Evolutionary conservation across 2,329 filamentous ascomycete genomes (phyloP), one percentile per base, ranked within the genome.

Genomic region (Apiospora koreana): DNA sequence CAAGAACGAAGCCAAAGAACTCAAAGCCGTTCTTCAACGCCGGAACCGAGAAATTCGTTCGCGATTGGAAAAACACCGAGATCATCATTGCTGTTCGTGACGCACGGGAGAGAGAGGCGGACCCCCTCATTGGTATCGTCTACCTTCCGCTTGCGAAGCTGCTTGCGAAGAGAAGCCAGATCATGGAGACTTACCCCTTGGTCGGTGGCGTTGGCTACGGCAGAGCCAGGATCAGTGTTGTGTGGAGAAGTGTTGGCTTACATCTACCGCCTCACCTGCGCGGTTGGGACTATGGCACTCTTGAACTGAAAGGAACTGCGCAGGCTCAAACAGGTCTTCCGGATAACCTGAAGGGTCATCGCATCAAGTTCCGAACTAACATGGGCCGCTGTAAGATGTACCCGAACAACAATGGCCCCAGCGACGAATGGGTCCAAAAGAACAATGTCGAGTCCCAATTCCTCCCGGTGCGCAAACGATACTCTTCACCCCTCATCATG

Each of bases 1-100:
- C 92, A 1, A 84, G 92, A 21, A 93, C 92, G 0, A 94, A 94
- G 80, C 92, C 92, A 0, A 93, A 93, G 81, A 94, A 93, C 72
- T 86, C 89, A 0, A 93, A 93, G 75, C 92, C 92, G 0, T 94
- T 94, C 79, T 94, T 92, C 84, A 94, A 94, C 73, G 92, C 92
- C 2, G 91, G 91, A 7, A 93, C 89, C 1, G 92, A 94, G 78
- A 87, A 91, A 6, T 93, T 93, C 73, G 85, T 94, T 48, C 84
- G 88, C 16, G 89, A 94, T 77, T 93, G 91, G 87, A 84, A 83
- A 21, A 88, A 86, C 16, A 87, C 90, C 1, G 91, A 94, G 77
- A 83, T 94, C 42, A 90, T 92, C 73, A 81, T 94, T 41, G 85
- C 87, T 1, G 91, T 93, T 1, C 86, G 91, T 14, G 92, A 94